A percentile compares a stretch with the other conserved stretches of the same genome.
phyloP scores from a whole-genome alignment of 768 basidiomycete genomes.

The Rhizopogon vesiculosus region DNA sequence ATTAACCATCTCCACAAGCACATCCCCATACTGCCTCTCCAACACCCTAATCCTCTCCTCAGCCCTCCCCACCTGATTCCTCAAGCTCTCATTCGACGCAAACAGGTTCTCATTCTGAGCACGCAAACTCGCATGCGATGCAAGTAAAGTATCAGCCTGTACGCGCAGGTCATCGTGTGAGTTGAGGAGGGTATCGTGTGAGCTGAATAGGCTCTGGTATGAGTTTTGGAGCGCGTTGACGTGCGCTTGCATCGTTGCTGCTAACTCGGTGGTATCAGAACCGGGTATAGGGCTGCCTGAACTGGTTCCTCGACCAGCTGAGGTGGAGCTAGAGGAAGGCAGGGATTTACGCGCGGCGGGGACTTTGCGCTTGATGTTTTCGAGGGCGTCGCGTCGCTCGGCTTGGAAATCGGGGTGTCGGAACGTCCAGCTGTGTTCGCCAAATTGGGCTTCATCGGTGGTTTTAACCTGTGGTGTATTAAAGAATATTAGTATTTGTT shows the following conservation, averaged over 20 bases:
- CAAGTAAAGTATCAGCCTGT: conserved; percentile 29
- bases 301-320: neutral
- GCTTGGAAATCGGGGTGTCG: conserved; percentile 50
- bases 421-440: conserved; percentile 54
- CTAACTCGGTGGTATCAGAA: neutral
- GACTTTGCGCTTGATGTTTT: conserved; percentile 63
- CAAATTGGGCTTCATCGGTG: conserved; percentile 72
- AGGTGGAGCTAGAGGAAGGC: conserved; percentile 20
- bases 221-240: conserved; percentile 24
- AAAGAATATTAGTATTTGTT: neutral
- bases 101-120: conserved; percentile 27
- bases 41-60: conserved; percentile 54
- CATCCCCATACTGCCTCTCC: conserved; percentile 61
- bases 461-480: conserved; percentile 58
- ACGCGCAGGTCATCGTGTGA: conserved; percentile 30
- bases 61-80: conserved; percentile 28
- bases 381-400: conserved; percentile 49
- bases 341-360: conserved; percentile 31
- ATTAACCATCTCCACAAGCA: conserved; percentile 66
- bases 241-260: conserved; percentile 17
- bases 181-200: conserved; percentile 20
- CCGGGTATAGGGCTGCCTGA: conserved; percentile 5
- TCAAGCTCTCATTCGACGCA: conserved; percentile 20
- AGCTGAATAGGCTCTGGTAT: conserved; percentile 22
- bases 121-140: conserved; percentile 20